Base-by-base conservation (phyloP, 305 asterid species). In the Solanum hybrid region DNA sequence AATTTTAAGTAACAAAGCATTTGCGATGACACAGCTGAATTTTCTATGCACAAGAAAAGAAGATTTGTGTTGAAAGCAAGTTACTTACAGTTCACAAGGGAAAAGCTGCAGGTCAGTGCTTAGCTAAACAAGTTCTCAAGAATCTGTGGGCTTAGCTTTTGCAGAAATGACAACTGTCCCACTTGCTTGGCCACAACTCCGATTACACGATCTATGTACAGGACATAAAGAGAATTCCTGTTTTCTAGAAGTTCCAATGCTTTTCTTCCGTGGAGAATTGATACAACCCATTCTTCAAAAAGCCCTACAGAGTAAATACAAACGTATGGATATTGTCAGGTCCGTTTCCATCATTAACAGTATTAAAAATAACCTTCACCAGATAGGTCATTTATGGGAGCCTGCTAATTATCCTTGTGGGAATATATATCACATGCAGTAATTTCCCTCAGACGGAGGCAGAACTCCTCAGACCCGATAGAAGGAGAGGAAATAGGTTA, bases 191-290 rank as follows among this genome's bases (percentile, higher is more conserved):
- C 95, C 86, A 96, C 88, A 90, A 91, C 95, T 85, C 99, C 99
- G 29, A 96, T 89, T 79, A 98, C 93, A 26, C 99, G 95, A 91
- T 98, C 99, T 93, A 98, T 96, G 95, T 95, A 98, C 86, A 97
- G 88, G 89, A 93, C 91, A 93, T 97, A 98, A 26, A 98, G 93
- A 88, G 95, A 91, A 88, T 93, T 96, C 94, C 97, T 94, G 92
- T 88, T 91, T 93, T 98, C 99, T 92, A 96, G 77, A 32, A 93
- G 93, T 93, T 95, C 95, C 94, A 97, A 91, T 51, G 93, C 93
- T 93, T 95, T 96, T 89, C 95, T 92, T 87, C 98, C 95, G 32
- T 89, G 95, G 90, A 94, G 94, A 86, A 97, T 85, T 35, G 99
- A 97, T 42, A 93, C 64, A 89, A 96, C 90, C 99, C 99, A 96